Base-by-base conservation (phyloP, 2,329 filamentous ascomycete species). In the Plectosphaerella cucumerina region DNA sequence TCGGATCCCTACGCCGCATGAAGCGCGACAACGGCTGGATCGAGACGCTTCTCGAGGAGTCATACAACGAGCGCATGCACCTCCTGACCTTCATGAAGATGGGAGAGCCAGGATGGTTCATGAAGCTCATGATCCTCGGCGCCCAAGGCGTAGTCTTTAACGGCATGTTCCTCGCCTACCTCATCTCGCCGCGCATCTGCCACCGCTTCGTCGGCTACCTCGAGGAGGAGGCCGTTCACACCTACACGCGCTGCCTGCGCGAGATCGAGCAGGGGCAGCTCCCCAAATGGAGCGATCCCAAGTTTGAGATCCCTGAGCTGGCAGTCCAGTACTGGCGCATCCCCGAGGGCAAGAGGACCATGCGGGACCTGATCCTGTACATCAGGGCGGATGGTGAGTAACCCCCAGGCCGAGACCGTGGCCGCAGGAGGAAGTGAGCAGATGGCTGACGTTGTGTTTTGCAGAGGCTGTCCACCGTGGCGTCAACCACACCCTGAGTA, bases 71-170 rank as follows among this genome's bases (percentile, higher is more conserved):
- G 69, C 80, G 92, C 22, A 97, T 97, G 91, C 90, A 94, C 62
- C 80, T 95, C 3, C 76, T 95, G 18, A 90, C 87, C 0, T 94
- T 94, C 69, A 77, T 94, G 59, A 91, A 91, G 68, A 85, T 94
- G 76, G 85, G 84, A 50, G 81, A 91, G 58, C 89, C 89, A 4
- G 87, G 87, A 48, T 80, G 76, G 70, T 94, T 96, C 75, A 96
- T 97, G 92, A 87, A 90, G 56, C 69, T 90, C 51, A 89, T 96
- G 84, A 90, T 97, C 50, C 81, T 97, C 37, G 90, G 86, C 11
- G 92, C 93, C 0, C 93, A 97, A 68, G 94, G 93, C 37, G 89
- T 97, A 60, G 97, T 96, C 77, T 97, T 96, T 81, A 99, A 99
- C 71, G 81, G 84, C 57, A 82, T 97, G 66, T 97, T 99, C 77